Conservation (phyloP, 257 asterid genomes). For the Solanum raphanifolium region DNA sequence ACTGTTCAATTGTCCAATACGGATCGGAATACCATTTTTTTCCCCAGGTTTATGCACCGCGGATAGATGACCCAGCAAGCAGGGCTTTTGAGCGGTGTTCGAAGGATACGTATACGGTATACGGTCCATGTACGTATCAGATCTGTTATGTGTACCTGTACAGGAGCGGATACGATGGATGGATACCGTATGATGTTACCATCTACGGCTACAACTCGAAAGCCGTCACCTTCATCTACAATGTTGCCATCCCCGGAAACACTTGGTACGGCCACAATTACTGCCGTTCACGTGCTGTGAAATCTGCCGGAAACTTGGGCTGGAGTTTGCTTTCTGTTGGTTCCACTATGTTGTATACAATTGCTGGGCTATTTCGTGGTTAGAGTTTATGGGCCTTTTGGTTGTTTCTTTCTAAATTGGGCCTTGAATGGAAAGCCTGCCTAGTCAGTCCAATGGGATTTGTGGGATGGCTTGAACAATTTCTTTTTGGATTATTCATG, state of each 20-base stretch:
- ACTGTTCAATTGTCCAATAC: background rate
- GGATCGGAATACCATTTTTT: background rate
- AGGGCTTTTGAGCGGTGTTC: conserved; percentile 81
- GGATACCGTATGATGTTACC: conserved; percentile 75
- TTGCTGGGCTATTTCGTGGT: background rate
- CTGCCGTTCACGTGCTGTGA: conserved; percentile 23
- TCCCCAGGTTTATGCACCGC: conserved; percentile 76
- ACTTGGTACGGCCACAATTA: conserved; percentile 71
- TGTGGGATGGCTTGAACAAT: background rate
- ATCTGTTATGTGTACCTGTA: conserved; percentile 81
- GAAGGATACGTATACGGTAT: conserved; percentile 49
- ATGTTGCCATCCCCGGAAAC: conserved; percentile 44
- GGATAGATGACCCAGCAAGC: conserved; percentile 58
- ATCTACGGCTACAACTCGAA: conserved; percentile 41
- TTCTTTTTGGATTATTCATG: background rate
- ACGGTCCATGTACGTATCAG: conserved; percentile 86
- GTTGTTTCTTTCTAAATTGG: background rate
- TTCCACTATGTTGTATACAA: background rate
- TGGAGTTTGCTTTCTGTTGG: background rate
- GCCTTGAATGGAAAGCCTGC: background rate
- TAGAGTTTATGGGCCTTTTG: background rate
- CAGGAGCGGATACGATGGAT: conserved; percentile 86
- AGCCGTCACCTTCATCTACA: conserved; percentile 55
- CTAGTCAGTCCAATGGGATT: background rate
- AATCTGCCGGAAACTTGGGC: background rate